A percentile compares a stretch with the other conserved stretches of the same genome.
Conservation (phyloP, 257 asterid species). For the Solanum commersonii region DNA sequence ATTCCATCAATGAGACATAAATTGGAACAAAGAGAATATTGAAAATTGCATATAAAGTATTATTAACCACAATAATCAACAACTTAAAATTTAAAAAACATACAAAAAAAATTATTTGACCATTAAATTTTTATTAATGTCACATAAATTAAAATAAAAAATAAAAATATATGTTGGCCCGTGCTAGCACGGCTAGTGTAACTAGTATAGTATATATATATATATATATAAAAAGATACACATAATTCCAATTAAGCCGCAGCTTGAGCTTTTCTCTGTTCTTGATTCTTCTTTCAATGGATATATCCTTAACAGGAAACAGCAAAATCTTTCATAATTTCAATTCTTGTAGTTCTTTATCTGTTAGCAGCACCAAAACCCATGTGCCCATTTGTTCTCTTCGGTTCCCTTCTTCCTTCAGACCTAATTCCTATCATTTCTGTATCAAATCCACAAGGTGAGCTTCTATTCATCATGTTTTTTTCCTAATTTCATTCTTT, state of each 20-base stretch:
- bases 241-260: not conserved
- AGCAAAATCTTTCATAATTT: not conserved
- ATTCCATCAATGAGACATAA: too few species aligned
- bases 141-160: too few species aligned
- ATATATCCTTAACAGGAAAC: not conserved
- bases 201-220: too few species aligned
- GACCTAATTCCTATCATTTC: conserved; percentile 10
- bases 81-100: too few species aligned
- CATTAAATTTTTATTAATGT: too few species aligned
- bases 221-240: not conserved
- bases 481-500: not conserved
- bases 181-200: too few species aligned
- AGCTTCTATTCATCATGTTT: not conserved
- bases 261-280: not conserved
- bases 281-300: not conserved
- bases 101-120: too few species aligned
- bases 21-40: too few species aligned
- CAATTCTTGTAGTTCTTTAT: conserved; percentile 1
- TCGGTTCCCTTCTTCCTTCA: conserved; percentile 4
- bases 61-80: too few species aligned
- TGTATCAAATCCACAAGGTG: conserved; percentile 25
- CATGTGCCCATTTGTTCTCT: conserved; percentile 9
- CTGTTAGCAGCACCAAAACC: conserved; percentile 4
- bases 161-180: too few species aligned
- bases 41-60: too few species aligned